Evolutionary conservation across 2,329 filamentous ascomycete species (phyloP).

Genomic region (Penicillium sp.): DNA sequence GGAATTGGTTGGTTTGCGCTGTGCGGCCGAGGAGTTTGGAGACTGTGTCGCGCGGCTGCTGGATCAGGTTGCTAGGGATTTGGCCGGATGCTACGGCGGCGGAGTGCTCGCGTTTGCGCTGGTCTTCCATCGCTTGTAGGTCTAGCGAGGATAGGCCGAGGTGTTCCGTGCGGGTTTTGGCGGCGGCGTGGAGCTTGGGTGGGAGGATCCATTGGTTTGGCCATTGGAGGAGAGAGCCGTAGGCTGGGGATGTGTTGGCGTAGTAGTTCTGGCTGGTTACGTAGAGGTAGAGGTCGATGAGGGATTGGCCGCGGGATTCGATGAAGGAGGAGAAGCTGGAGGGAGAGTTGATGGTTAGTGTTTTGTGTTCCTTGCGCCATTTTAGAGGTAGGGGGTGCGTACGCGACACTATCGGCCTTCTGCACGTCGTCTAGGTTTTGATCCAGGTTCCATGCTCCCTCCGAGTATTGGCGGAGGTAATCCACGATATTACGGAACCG

Average conservation of each 20-base stretch:
- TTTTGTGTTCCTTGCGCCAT: neutral
- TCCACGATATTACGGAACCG: slow-evolving; percentile 56
- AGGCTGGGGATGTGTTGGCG: slow-evolving; percentile 72
- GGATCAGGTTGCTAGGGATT: slow-evolving; percentile 52
- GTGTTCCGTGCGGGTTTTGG: slow-evolving; percentile 68
- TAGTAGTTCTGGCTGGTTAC: slow-evolving; percentile 88
- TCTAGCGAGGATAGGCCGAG: slow-evolving; percentile 69
- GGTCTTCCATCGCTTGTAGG: slow-evolving; percentile 52
- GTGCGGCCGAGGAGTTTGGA: slow-evolving; percentile 63
- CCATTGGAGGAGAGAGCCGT: slow-evolving; percentile 76
- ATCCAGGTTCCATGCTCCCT: slow-evolving; percentile 52
- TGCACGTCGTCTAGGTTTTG: slow-evolving; percentile 42
- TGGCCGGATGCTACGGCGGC: slow-evolving; percentile 41
- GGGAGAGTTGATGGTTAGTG: slow-evolving; percentile 2
- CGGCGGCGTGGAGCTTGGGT: slow-evolving; percentile 67
- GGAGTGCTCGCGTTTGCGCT: slow-evolving; percentile 40
- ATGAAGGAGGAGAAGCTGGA: slow-evolving; percentile 64
- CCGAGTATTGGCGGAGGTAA: slow-evolving; percentile 50
- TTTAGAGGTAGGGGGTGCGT: slow-evolving; percentile 18
- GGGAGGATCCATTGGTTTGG: slow-evolving; percentile 87
- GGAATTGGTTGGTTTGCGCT: slow-evolving; percentile 71
- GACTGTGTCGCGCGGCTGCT: slow-evolving; percentile 59
- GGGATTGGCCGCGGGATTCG: slow-evolving; percentile 68
- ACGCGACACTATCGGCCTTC: slow-evolving; percentile 53
- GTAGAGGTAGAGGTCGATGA: slow-evolving; percentile 85